A percentile compares a stretch with the other conserved stretches of the same genome.
phyloP scores from a whole-genome alignment of 352 stramenopile genomes.

The Globisporangium polare region DNA sequence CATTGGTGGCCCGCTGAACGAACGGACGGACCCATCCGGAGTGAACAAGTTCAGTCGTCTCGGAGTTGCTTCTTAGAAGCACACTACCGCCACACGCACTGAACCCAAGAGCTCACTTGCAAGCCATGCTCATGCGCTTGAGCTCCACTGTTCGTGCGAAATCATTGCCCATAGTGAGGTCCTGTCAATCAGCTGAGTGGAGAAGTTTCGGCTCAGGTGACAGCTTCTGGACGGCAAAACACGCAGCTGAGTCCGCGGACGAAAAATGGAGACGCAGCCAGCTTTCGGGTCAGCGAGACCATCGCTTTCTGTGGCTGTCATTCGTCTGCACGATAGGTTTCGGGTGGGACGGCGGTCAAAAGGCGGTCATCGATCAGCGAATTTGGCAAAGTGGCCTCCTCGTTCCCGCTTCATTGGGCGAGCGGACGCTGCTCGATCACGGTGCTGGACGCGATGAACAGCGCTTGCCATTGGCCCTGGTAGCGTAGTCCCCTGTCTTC shows the following conservation, averaged over 20 bases:
- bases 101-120: not conserved
- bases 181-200: slow-evolving; percentile 1
- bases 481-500: not conserved
- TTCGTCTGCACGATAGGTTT: not conserved
- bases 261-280: not conserved
- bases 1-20: not conserved
- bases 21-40: no score
- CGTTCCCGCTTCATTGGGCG: no score
- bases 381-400: not conserved
- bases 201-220: not conserved
- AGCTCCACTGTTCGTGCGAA: not conserved
- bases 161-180: not conserved
- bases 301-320: not conserved
- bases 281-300: not conserved
- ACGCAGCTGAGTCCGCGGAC: not conserved
- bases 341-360: not conserved
- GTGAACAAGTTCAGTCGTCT: no score
- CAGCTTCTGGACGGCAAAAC: not conserved
- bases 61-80: no score
- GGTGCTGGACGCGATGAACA: not conserved
- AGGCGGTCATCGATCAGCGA: not conserved
- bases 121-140: not conserved
- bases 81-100: no score
- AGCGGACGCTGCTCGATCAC: no score
- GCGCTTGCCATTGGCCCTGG: not conserved